phyloP scores from a whole-genome alignment of 345 rosid species.

The Capsella bursapastoris region DNA sequence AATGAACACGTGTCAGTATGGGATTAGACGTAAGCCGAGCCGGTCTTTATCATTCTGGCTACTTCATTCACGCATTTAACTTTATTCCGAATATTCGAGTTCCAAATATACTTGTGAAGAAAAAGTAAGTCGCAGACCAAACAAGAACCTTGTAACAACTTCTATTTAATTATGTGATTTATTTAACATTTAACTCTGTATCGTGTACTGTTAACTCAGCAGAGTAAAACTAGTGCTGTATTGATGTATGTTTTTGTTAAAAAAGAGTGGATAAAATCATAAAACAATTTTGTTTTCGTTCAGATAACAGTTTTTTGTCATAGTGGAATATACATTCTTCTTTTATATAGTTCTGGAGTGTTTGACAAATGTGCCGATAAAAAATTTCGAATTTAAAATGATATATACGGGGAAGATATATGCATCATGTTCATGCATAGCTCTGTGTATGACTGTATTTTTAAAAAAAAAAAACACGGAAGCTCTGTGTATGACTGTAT shows the following conservation, averaged over 20 bases:
- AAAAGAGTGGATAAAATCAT: no score
- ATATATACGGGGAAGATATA: neutral
- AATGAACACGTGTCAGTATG: neutral
- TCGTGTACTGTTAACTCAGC: neutral
- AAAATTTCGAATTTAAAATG: neutral
- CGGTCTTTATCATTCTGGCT: neutral
- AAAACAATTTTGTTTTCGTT: constrained; percentile 3
- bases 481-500: neutral
- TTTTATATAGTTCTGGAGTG: neutral
- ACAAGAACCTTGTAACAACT: neutral
- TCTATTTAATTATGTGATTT: no score
- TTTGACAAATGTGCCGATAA: neutral
- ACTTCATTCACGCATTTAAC: neutral
- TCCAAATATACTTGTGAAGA: neutral
- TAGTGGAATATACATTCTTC: neutral
- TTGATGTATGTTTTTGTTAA: neutral
- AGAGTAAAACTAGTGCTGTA: neutral
- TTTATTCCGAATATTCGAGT: constrained; percentile 31
- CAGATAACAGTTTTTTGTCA: constrained; percentile 2
- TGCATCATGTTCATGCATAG: neutral
- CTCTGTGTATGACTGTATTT: neutral
- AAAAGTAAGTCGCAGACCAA: no score
- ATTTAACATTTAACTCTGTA: neutral
- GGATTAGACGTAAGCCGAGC: constrained; percentile 27
- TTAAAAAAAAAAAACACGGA: no score